These are phyloP conservation scores for Comarum palustre DNA, from an alignment of 306 rosid species.

Conservation along the genomic window DNA sequence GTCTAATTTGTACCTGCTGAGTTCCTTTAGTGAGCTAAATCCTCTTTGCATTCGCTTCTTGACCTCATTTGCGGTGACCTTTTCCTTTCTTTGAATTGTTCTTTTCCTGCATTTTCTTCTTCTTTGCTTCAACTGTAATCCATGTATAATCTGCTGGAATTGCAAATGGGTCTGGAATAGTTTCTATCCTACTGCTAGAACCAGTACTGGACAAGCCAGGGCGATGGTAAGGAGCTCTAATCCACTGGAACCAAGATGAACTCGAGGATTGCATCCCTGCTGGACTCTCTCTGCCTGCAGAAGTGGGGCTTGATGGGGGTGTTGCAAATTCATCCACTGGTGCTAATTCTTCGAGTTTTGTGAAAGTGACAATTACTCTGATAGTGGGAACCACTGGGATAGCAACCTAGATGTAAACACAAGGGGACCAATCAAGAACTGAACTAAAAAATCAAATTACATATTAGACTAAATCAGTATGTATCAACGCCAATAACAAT, in stretches of 20 bases:
- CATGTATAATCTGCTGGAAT: constrained; percentile 82
- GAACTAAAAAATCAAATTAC: not conserved
- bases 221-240: constrained; percentile 77
- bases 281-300: constrained; percentile 65
- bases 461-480: not conserved
- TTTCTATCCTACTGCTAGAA: constrained; percentile 82
- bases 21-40: constrained; percentile 31
- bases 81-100: constrained; percentile 80
- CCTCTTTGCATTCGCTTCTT: constrained; percentile 25
- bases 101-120: constrained; percentile 88
- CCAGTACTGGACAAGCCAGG: constrained; percentile 48
- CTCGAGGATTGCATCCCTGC: constrained; percentile 31
- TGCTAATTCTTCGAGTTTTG: constrained; percentile 84
- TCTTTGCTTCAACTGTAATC: constrained; percentile 84
- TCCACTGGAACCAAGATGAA: constrained; percentile 99
- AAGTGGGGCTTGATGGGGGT: constrained; percentile 81
- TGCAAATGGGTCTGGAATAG: constrained; percentile 72
- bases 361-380: constrained; percentile 81
- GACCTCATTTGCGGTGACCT: constrained; percentile 48
- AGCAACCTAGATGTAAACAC: constrained; percentile 66
- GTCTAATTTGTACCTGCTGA: constrained; percentile 33
- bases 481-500: not conserved
- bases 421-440: not conserved
- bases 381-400: constrained; percentile 97
- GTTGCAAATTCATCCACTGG: constrained; percentile 79